phyloP scores from a whole-genome alignment of 129 eudicot genomes.

The sunflower (Helianthus annuus) region HanXRQr2.0-SUNRISE NC_035435.2:171735796-171736295 shows the following conservation, averaged over 20 bases:
- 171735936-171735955: slow-evolving; percentile 17
- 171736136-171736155: slow-evolving; percentile 1
- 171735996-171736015: slow-evolving; percentile 22
- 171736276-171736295: slow-evolving; percentile 1
- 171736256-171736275: slow-evolving; percentile 6
- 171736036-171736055: slow-evolving; percentile 43
- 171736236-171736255: slow-evolving; percentile 1
- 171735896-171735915: background rate
- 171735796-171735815: no score
- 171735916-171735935: background rate
- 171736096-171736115: background rate
- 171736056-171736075: slow-evolving; percentile 19
- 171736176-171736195: slow-evolving; percentile 22
- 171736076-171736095: slow-evolving; percentile 20
- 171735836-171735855: no score
- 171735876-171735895: background rate
- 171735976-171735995: slow-evolving; percentile 21
- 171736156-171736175: slow-evolving; percentile 25
- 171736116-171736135: slow-evolving; percentile 14
- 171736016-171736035: slow-evolving; percentile 22
- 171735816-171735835: no score
- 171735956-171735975: background rate
- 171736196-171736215: slow-evolving; percentile 13
- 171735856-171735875: no score
- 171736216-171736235: slow-evolving; percentile 18